Evolutionary conservation across 192 early-diverging fungal species (phyloP), one percentile per base, ranked within the genome.

Genomic region (Thamnidium elegans): DNA sequence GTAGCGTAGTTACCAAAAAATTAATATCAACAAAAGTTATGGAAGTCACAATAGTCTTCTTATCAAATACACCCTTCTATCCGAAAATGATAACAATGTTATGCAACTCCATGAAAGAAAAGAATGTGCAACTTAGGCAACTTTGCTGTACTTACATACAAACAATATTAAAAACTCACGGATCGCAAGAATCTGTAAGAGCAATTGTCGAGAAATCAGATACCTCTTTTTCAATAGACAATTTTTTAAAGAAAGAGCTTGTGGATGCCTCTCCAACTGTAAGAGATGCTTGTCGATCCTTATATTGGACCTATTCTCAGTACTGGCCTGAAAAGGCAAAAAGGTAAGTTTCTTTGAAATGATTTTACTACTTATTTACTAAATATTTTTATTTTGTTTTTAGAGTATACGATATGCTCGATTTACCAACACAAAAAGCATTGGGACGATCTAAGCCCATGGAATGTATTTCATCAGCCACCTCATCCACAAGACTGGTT

Each of bases 201-300:
- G 51, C 59, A 23, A 30, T 45, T 13, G 66, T 77, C 14, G 72
- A 71, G 36, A 32, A 63, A 51, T 44, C 54, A 4, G 69, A 53
- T 5, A 62, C 54, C 0, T 30, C 56, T 1, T 66, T 51, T 39
- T 30, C 53, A n/a, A 48, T 80, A 15, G 65, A 63, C 15, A 58
- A 66, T 23, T 55, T 71, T 32, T 31, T 80, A 9, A 55, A 71
- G 50, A 77, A 68, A 15, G 74, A 66, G 17, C 11, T 80, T 2
- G 32, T 62, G 9, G 75, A 80, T 63, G 75, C 75, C 7, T 52
- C 55, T 7, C 72, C 75, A 17, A 58, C 39, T 19, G 75, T 77
- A 8, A 58, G 75, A 34, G 67, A 71, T 52, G 61, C 21, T 17
- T 60, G 62, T 44, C 60, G 72, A 42, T 51, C 65, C 14, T 36